phyloP scores from a whole-genome alignment of 2,329 filamentous ascomycete genomes.

The Colletotrichum cordylinicola region DNA sequence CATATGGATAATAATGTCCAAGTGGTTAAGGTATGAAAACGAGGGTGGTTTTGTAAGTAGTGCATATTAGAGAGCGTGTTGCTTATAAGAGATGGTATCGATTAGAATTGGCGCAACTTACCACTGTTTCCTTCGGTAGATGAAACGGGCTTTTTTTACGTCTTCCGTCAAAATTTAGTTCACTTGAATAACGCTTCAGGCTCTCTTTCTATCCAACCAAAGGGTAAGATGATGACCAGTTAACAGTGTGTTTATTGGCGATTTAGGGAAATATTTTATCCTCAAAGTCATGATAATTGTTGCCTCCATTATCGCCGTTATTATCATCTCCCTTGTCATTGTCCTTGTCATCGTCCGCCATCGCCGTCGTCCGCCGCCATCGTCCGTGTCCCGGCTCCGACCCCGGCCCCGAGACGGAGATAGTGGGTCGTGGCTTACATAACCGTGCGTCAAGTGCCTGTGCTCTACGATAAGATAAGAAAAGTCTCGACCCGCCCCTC shows the following conservation, averaged over 20 bases:
- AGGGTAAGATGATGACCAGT: no score
- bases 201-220: no score
- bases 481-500: slow-evolving; percentile 11
- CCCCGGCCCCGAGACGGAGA: neutral
- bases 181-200: no score
- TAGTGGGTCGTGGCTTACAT: neutral
- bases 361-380: neutral
- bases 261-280: neutral
- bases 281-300: neutral
- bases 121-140: no score
- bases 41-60: neutral
- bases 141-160: no score
- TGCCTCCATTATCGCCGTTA: neutral
- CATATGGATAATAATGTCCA: neutral
- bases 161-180: no score
- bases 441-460: neutral
- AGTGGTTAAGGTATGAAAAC: rapidly evolving
- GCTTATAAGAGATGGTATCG: neutral
- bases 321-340: neutral
- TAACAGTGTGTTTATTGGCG: no score
- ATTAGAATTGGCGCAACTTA: neutral
- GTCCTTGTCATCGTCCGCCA: neutral
- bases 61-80: neutral
- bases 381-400: neutral
- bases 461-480: slow-evolving; percentile 12